phyloP scores from a whole-genome alignment of 2,329 filamentous ascomycete species.

The Pleomassaria siparia region DNA sequence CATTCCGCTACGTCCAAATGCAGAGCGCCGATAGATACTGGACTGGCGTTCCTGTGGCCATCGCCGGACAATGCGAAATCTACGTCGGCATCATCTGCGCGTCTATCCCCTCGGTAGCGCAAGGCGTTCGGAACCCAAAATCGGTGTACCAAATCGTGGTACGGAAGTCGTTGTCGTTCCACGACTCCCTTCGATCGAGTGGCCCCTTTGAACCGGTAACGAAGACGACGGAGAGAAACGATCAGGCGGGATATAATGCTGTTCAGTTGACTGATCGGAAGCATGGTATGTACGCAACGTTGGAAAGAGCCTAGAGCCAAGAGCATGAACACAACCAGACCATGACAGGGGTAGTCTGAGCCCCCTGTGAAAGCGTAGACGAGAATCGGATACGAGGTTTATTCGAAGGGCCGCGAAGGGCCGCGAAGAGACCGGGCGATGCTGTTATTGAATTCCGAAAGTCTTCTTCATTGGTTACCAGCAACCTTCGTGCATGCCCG shows the following conservation, averaged over 20 bases:
- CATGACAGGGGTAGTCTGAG: too few species aligned
- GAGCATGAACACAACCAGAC: too few species aligned
- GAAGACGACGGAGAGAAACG: not conserved
- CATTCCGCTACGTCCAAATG: conserved; percentile 5
- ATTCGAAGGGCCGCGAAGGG: too few species aligned
- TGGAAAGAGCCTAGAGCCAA: not conserved
- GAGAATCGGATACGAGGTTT: too few species aligned
- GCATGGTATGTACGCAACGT: not conserved
- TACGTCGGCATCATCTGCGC: conserved; percentile 14
- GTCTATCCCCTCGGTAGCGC: conserved; percentile 9
- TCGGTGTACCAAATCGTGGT: conserved; percentile 9
- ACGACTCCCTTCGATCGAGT: not conserved
- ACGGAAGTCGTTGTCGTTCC: conserved; percentile 5
- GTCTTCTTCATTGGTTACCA: too few species aligned
- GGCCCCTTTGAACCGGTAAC: not conserved
- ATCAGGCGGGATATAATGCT: not conserved
- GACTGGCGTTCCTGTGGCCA: conserved; percentile 6
- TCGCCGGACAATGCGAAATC: conserved; percentile 12
- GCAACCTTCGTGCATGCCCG: too few species aligned
- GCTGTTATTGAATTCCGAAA: too few species aligned
- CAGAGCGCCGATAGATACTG: conserved; percentile 4
- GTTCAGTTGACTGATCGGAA: conserved; percentile 5
- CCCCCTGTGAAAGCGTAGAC: too few species aligned
- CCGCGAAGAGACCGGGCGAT: too few species aligned
- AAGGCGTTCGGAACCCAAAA: conserved; percentile 7